Evolutionary conservation across 805 yeast species (phyloP).

Genomic region (Candida verbasci): DNA sequence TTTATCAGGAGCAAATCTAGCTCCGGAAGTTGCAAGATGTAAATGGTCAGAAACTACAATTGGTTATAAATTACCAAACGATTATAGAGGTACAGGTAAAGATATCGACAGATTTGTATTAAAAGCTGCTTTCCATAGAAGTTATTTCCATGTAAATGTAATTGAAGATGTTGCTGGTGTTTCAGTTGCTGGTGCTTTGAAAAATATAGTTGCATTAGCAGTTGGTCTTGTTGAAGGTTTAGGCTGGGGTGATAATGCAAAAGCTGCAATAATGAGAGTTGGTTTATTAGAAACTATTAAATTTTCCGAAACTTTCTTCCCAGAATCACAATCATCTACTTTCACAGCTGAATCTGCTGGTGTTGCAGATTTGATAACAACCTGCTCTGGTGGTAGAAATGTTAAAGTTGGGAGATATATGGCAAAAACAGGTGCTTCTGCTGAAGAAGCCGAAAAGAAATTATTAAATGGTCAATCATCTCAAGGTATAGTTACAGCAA

Average conservation of each 20-base stretch:
- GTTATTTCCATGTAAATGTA: slow-evolving; percentile 43
- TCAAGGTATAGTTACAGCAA: slow-evolving; percentile 43
- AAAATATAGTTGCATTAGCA: slow-evolving; percentile 43
- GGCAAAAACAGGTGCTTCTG: slow-evolving; percentile 39
- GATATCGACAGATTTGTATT: slow-evolving; percentile 38
- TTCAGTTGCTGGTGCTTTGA: slow-evolving; percentile 44
- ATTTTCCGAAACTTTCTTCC: slow-evolving; percentile 54
- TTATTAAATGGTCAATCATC: slow-evolving; percentile 44
- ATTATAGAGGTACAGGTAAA: slow-evolving; percentile 37
- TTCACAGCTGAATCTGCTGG: slow-evolving; percentile 45
- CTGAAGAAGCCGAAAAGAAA: slow-evolving; percentile 40
- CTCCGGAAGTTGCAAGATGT: slow-evolving; percentile 43
- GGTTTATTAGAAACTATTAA: slow-evolving; percentile 41
- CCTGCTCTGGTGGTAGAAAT: slow-evolving; percentile 46
- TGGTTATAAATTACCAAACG: slow-evolving; percentile 36
- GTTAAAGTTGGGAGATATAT: slow-evolving; percentile 44
- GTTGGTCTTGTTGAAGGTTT: slow-evolving; percentile 45
- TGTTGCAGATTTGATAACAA: slow-evolving; percentile 45
- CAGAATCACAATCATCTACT: slow-evolving; percentile 32
- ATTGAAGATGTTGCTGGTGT: slow-evolving; percentile 44
- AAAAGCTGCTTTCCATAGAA: slow-evolving; percentile 43
- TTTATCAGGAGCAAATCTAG: slow-evolving; percentile 45
- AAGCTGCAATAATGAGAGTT: slow-evolving; percentile 45
- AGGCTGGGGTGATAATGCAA: slow-evolving; percentile 49
- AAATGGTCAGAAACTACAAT: slow-evolving; percentile 46